Conservation (phyloP, 2,329 filamentous ascomycete genomes). For the Zopfia rhizophila region DNA sequence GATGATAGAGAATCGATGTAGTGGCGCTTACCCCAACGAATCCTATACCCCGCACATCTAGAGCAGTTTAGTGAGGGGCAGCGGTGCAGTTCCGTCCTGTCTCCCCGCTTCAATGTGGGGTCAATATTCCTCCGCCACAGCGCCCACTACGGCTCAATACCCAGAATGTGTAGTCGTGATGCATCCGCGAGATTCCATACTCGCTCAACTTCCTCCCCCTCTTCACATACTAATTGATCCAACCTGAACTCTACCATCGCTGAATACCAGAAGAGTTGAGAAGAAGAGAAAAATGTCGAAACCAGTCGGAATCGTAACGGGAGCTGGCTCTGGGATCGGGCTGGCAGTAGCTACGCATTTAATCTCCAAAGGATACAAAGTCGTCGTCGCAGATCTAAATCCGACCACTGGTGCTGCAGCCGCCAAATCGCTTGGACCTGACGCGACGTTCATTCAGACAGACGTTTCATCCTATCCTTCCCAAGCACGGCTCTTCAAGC, state of each 20-base stretch:
- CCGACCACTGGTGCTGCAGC: constrained; percentile 36
- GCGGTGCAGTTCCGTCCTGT: constrained; percentile 14
- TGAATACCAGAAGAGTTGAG: too few relatives aligned
- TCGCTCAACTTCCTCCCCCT: not conserved
- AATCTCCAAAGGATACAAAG: constrained; percentile 49
- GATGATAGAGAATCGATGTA: too few relatives aligned
- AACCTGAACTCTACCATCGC: too few relatives aligned
- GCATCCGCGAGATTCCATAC: not conserved
- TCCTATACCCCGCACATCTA: constrained; percentile 19
- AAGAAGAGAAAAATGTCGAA: constrained; percentile 49
- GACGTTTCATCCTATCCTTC: constrained; percentile 54
- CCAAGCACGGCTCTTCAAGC: constrained; percentile 52
- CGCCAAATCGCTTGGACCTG: constrained; percentile 35
- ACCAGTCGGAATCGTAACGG: constrained; percentile 58
- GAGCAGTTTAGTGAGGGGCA: constrained; percentile 21
- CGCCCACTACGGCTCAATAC: not conserved
- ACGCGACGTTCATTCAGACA: constrained; percentile 49
- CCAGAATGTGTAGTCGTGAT: constrained; percentile 6
- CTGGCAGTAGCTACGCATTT: constrained; percentile 57
- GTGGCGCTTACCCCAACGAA: too few relatives aligned
- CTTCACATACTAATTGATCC: too few relatives aligned
- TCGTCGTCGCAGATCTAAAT: constrained; percentile 59
- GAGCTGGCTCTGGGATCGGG: constrained; percentile 58
- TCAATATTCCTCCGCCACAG: constrained; percentile 21
- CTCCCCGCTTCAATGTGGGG: constrained; percentile 27